Percentiles rank a stretch among this genome's conserved stretches.
Conservation (phyloP, 2,329 filamentous ascomycete species). For the Cladosporium sp. region DNA sequence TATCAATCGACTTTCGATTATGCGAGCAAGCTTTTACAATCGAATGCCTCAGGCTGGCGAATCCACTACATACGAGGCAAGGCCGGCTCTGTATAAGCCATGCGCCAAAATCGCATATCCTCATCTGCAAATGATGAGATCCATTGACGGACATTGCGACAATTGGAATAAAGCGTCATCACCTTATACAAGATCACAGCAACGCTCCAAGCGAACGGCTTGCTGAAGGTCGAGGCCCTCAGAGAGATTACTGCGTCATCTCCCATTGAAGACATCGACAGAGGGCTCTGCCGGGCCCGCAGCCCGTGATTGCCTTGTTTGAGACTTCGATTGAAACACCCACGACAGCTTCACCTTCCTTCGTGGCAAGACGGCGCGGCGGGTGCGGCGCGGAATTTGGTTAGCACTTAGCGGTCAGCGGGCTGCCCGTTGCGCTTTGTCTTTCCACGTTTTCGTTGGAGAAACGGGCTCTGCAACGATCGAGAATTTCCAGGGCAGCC, state of each 20-base stretch:
- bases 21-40: no score
- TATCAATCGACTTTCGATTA: no score
- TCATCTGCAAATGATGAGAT: no score
- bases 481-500: not conserved
- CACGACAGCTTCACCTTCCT: constrained; percentile 5
- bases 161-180: no score
- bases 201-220: not conserved
- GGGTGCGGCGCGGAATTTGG: not conserved
- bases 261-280: constrained; percentile 6
- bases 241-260: constrained; percentile 5
- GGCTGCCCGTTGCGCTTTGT: constrained; percentile 4
- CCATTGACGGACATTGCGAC: no score
- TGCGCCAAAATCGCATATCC: no score
- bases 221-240: constrained; percentile 8
- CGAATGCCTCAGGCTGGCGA: no score
- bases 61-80: no score
- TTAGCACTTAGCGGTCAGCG: not conserved
- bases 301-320: not conserved
- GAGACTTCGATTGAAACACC: constrained; percentile 7
- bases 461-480: not conserved
- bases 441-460: constrained; percentile 6
- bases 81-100: no score
- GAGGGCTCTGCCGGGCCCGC: not conserved
- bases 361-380: not conserved
- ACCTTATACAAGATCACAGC: no score